These are phyloP conservation scores for Erythrophleum ivorense DNA, from an alignment of 331 rosid species.

Conservation along the genomic window DNA sequence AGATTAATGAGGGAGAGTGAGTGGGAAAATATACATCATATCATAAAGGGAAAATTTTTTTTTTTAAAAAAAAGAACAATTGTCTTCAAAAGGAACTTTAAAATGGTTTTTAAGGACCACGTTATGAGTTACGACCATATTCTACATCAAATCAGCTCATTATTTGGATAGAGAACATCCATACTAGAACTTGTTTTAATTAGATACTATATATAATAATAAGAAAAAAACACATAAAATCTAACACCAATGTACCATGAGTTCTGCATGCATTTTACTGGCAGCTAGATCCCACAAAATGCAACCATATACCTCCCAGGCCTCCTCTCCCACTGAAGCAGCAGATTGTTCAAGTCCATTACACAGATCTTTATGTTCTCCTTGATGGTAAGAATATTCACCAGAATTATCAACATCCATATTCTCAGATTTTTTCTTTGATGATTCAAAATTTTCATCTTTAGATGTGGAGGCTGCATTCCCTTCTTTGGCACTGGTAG, in stretches of 20 bases:
- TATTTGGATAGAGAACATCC: constrained; percentile 2
- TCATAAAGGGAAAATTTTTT: background rate
- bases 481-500: constrained; percentile 36
- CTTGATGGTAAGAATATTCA: constrained; percentile 39
- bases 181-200: background rate
- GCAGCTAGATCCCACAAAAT: constrained; percentile 96
- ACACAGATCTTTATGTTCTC: constrained; percentile 32
- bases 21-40: background rate
- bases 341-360: constrained; percentile 36
- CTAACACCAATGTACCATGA: constrained; percentile 62
- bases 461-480: constrained; percentile 35
- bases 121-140: constrained; percentile 6
- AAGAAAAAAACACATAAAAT: constrained; percentile 2
- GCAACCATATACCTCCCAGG: constrained; percentile 89
- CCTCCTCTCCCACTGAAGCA: constrained; percentile 46
- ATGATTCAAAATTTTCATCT: constrained; percentile 12
- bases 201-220: constrained; percentile 1
- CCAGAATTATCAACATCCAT: constrained; percentile 56
- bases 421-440: constrained; percentile 40
- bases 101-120: constrained; percentile 8
- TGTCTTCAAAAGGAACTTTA: background rate
- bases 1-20: constrained; percentile 15
- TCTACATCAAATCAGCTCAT: background rate
- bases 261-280: constrained; percentile 78
- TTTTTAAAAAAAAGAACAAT: background rate